Conservation (phyloP, 352 stramenopile genomes). For the Phytophthora pini region DNA sequence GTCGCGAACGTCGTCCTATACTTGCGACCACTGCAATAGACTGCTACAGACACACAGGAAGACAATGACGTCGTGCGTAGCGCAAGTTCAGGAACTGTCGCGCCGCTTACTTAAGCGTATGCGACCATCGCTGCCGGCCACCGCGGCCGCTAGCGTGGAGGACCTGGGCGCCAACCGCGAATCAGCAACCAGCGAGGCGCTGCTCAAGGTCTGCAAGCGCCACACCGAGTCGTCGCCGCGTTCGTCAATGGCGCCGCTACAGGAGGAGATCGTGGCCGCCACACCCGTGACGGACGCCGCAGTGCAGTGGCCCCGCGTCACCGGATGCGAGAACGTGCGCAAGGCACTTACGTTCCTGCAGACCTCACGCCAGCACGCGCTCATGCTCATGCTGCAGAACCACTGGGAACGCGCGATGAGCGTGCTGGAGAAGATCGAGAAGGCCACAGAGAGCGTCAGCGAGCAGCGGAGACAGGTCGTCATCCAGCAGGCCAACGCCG, state of each 20-base stretch:
- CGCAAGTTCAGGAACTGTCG: slow-evolving; percentile 47
- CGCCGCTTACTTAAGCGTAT: slow-evolving; percentile 52
- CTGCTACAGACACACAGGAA: slow-evolving; percentile 11
- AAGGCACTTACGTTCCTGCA: slow-evolving; percentile 72
- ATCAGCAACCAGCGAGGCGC: slow-evolving; percentile 47
- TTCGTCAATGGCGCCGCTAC: slow-evolving; percentile 24
- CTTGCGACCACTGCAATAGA: slow-evolving; percentile 4
- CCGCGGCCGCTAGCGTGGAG: slow-evolving; percentile 20
- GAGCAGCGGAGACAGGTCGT: slow-evolving; percentile 69
- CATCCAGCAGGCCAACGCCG: slow-evolving; percentile 64
- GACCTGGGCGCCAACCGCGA: slow-evolving; percentile 22
- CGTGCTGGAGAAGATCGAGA: slow-evolving; percentile 82
- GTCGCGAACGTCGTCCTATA: not conserved
- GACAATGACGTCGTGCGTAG: slow-evolving; percentile 57
- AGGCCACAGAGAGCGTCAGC: slow-evolving; percentile 71
- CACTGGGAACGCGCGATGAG: slow-evolving; percentile 76
- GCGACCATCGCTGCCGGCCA: slow-evolving; percentile 39
- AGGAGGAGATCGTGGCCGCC: slow-evolving; percentile 19
- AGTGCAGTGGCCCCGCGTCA: slow-evolving; percentile 52
- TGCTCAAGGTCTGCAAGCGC: slow-evolving; percentile 69
- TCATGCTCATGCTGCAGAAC: slow-evolving; percentile 79
- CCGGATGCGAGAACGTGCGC: slow-evolving; percentile 64
- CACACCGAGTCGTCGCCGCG: slow-evolving; percentile 58
- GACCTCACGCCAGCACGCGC: slow-evolving; percentile 74
- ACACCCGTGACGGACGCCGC: slow-evolving; percentile 1